Base-by-base conservation (phyloP, 371 early-diverging fungal species). In the Fennellomyces sp. region DNA sequence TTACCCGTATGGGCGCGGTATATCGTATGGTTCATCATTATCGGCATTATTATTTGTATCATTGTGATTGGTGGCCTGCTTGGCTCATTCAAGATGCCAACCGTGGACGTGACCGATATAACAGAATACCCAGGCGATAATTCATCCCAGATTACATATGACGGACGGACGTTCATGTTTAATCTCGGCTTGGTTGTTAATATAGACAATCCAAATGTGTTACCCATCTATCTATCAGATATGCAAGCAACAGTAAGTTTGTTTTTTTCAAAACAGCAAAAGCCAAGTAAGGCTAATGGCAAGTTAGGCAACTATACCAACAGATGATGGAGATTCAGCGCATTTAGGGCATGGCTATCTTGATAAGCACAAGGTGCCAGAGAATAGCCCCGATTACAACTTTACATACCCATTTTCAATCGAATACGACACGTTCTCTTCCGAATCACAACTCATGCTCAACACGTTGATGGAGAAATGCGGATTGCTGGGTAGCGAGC, bases 391-490 rank as follows among this genome's bases (percentile, higher is more conserved):
- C 11, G 66, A 70, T 26, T 65, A 57, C 51, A 72, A 69, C 45
- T 76, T 85, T 53, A 68, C 68, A 0, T 83, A 78, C 58, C 82
- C 84, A 12, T 80, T 85, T 49, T 17, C 63, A 0, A 76, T 83
- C 36, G 35, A 63, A 33, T 85, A 85, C 35, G 58, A 72, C 19
- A 68, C 81, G 0, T 38, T 56, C 3, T 36, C 63, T 0, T 70
- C 81, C 27, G 28, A 39, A 2, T 75, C 78, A 47, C 65, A 70
- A 36, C 67, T 73, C 7, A 76, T 85, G 19, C 33, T 85, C 30
- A 65, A 58, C 8, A 81, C 78, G 21, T 59, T 85, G 51, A 64
- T 73, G 6, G 68, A 62, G 12, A 72, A 72, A 27, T 85, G 86
- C 51, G 83, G 83, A 23, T 38, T 75, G 10, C 61, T 65, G 15